Evolutionary conservation across 1,284 basidiomycete genomes (phyloP), one percentile per base, ranked within the genome.

Genomic region (Stygiomarasmius scandens): DNA sequence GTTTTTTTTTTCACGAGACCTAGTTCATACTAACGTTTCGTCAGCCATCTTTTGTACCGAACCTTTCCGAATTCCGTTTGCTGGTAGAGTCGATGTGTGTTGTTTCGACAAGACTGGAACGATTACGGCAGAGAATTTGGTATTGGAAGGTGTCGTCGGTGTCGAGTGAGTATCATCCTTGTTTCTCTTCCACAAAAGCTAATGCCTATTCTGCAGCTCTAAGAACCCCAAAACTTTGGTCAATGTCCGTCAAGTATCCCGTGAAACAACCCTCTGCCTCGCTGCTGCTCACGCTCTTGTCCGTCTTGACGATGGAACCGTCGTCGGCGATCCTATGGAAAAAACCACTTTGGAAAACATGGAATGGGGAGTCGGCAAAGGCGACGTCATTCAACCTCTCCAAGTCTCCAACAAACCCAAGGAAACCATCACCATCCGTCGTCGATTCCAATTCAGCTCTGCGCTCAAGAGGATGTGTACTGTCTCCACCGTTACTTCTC

Each of bases 261-360:
- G 84, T 49, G 87, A 95, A 62, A 98, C 96, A 0, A 93, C 87
- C 2, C 78, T 93, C 0, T 93, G 94, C 56, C 85, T 99, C 12
- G 96, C 96, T 45, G 89, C 94, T 6, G 96, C 97, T 0, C 97
- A 99, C 69, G 96, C 97, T 0, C 80, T 99, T 2, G 96, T 99
- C 20, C 82, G 93, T 52, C 82, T 99, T 38, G 92, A 94, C 64
- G 95, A 98, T 67, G 96, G 95, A 3, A 89, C 88, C 1, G 80
- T 97, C 36, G 96, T 99, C 34, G 97, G 96, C 14, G 97, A 99
- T 71, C 96, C 97, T 0, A 99, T 99, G 96, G 96, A 99, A 74
- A 96, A 96, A 77, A 96, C 93, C 0, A 96, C 96, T 0, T 77
- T 99, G 16, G 93, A 95, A 63, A 91, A 95, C 1, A 81, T 99